Evolutionary conservation across 2,329 filamentous ascomycete genomes (phyloP), one percentile per base, ranked within the genome.

Genomic region (Colletotrichum sp.): DNA sequence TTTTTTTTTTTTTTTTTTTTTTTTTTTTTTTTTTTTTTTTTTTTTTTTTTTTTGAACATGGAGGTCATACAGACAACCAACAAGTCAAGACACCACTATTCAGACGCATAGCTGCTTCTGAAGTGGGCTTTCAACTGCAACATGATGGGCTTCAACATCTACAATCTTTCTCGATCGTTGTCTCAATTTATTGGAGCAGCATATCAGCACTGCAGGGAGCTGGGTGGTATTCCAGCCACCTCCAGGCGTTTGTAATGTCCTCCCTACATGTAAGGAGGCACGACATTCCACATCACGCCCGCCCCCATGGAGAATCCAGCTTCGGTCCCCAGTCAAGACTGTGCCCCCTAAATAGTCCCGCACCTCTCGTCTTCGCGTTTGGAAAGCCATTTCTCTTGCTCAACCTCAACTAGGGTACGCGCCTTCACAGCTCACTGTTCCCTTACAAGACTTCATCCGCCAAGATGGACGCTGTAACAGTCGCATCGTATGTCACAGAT

Each of bases 161-260:
- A 8, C n/a, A 1, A 3, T 21, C 6, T 7, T 21, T 13, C 1
- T 6, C 6, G n/a, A 21, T 21, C 44, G 10, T 2, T 49, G 6
- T 21, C n/a, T 21, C 44, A 13, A 21, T 49, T 12, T 13, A 21
- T 49, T 21, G 44, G 18, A 0, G 44, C 0, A 13, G 6, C 10
- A 49, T 21, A 13, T 7, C 10, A 21, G 3, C n/a, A 5, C 44
- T 49, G 8, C n/a, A n/a, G n/a, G 0, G 9, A n/a, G 10, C 10
- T 12, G 44, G n/a, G 0, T 49, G 3, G 10, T 21, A 49, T 21
- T 13, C n/a, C 44, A 49, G n/a, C 44, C 10, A 49, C 44, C n/a
- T 0, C 10, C 1, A 21, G 0, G 44, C 44, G 5, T 49, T 49
- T 0, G 10, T 0, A 21, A 44, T 6, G 39, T 16, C 8, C 39